Conservation (phyloP, 768 basidiomycete genomes). For the Termitomyces sp. region DNA sequence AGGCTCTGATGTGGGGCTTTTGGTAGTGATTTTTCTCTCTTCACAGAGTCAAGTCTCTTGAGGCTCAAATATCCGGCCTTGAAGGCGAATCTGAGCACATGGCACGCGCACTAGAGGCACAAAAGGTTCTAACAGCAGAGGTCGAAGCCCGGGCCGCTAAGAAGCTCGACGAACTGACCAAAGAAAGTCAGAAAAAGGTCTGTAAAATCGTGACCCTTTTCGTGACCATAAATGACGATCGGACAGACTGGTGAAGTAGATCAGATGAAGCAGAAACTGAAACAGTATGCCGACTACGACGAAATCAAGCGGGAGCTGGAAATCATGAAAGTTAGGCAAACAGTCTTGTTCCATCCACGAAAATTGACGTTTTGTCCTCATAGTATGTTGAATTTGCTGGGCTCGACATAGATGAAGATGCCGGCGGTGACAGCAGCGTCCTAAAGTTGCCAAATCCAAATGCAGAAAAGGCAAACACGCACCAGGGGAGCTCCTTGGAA, state of each 20-base stretch:
- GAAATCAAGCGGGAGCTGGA: slow-evolving; percentile 97
- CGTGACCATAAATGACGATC: background rate
- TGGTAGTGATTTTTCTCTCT: background rate
- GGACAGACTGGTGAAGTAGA: slow-evolving; percentile 61
- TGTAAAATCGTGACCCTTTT: background rate
- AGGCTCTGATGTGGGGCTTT: background rate
- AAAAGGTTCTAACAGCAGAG: slow-evolving; percentile 44
- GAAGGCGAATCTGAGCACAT: slow-evolving; percentile 74
- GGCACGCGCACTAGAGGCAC: slow-evolving; percentile 58
- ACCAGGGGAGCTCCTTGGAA: slow-evolving; percentile 82
- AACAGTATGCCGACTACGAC: slow-evolving; percentile 83
- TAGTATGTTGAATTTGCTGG: slow-evolving; percentile 97
- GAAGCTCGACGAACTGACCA: slow-evolving; percentile 53
- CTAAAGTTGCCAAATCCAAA: slow-evolving; percentile 84
- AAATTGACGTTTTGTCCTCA: background rate
- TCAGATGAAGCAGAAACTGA: slow-evolving; percentile 60
- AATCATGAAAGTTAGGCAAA: slow-evolving; percentile 85
- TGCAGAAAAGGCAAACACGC: slow-evolving; percentile 72
- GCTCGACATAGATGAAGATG: slow-evolving; percentile 63
- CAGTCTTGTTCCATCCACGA: background rate
- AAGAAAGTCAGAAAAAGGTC: slow-evolving; percentile 56
- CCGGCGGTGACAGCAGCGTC: slow-evolving; percentile 30
- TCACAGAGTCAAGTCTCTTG: slow-evolving; percentile 62
- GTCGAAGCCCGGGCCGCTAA: slow-evolving; percentile 42
- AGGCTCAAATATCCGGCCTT: slow-evolving; percentile 66